Evolutionary conservation across 805 yeast species (phyloP), one percentile per base, ranked within the genome.

Genomic region (Dipodascus geniculatus): DNA sequence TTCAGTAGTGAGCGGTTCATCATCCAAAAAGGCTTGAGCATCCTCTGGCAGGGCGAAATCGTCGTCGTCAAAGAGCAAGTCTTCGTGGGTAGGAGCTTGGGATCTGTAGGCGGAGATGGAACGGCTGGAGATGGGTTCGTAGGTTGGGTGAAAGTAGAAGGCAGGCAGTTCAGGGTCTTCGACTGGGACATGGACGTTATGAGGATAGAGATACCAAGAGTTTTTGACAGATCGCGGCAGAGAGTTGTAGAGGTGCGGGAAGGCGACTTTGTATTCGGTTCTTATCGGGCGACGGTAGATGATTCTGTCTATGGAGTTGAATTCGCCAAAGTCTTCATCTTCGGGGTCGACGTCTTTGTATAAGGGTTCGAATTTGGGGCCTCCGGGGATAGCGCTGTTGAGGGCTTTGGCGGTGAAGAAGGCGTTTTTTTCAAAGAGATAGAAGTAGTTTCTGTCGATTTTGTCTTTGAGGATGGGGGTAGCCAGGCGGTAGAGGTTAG

Each of bases 351-450:
- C 71, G 52, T 83, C 86, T 56, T 82, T 81, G 68, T 75, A 80
- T 16, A 90, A 68, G 0, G 96, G 96, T 69, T 90, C 98, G 68
- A 89, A 93, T 64, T 85, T 87, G 11, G 99, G 98, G 0, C 99
- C 99, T 11, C 96, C 96, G 0, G 97, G 96, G 33, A 93, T 74
- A 1, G 95, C 84, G 48, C 83, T 76, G 62, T 90, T 88, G 51
- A 93, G 74, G 6, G 95, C 91, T 64, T 93, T 93, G 0, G 98
- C 95, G 0, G 96, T 90, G 66, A 84, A 79, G 59, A 93, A 87
- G 0, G 96, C 75, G 53, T 83, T 75, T 54, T 80, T 80, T 61
- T 90, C 89, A 65, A 90, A 91, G 42, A 89, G 68, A 61, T 85
- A 85, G 55, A 69, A 76, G 61, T 78, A 79, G 62, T 86, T 85